These are phyloP conservation scores for Rhipidocladum racemiflorum DNA, from an alignment of 176 grass and related monocot genomes.

Conservation along the genomic window DNA sequence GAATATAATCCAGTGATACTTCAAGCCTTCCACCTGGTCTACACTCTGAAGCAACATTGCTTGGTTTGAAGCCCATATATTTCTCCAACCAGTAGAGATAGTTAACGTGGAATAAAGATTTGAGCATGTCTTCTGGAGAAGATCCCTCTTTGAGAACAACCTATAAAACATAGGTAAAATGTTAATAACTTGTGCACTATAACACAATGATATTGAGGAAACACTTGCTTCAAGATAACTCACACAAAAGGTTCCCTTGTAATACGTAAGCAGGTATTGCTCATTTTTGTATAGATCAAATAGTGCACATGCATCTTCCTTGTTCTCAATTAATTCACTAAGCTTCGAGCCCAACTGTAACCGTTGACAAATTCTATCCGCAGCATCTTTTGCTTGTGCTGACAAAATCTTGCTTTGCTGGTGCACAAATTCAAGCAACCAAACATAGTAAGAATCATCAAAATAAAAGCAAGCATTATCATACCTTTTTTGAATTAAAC, in stretches of 20 bases:
- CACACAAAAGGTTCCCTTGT: slow-evolving; percentile 75
- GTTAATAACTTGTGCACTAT: background rate
- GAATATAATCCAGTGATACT: slow-evolving; percentile 72
- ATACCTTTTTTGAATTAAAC: background rate
- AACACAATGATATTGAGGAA: slow-evolving; percentile 5
- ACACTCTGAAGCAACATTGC: slow-evolving; percentile 49
- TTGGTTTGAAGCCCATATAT: slow-evolving; percentile 60
- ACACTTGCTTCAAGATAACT: slow-evolving; percentile 38
- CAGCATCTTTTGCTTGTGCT: slow-evolving; percentile 82
- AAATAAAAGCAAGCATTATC: background rate
- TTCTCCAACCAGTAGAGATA: slow-evolving; percentile 96
- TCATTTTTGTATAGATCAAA: slow-evolving; percentile 86
- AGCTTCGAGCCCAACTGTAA: slow-evolving; percentile 83
- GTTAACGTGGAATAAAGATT: slow-evolving; percentile 85
- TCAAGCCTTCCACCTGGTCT: slow-evolving; percentile 68
- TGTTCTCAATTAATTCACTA: slow-evolving; percentile 65
- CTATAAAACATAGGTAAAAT: slow-evolving; percentile 37
- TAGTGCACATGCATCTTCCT: slow-evolving; percentile 77
- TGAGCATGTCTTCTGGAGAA: slow-evolving; percentile 87
- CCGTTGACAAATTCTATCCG: slow-evolving; percentile 55
- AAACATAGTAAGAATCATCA: background rate
- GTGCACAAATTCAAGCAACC: slow-evolving; percentile 7
- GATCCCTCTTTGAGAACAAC: slow-evolving; percentile 87
- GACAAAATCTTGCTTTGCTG: slow-evolving; percentile 62
- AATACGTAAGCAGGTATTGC: slow-evolving; percentile 66